Base-by-base conservation (phyloP, 2,329 filamentous ascomycete genomes). In the Blastomyces parvus region DNA sequence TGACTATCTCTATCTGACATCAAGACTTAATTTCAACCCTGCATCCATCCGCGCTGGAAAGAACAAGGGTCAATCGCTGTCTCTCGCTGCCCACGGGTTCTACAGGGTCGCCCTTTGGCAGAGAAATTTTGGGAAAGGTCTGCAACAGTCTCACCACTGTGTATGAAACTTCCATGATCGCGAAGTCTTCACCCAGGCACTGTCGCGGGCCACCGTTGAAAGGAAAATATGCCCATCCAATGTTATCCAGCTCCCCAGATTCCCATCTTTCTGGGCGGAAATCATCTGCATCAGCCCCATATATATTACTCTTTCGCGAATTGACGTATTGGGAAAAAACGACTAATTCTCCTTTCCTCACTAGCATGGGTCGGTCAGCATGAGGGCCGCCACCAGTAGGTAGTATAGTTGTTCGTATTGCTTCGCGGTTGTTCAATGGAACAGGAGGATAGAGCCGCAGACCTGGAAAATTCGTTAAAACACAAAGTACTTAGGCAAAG, bases 381-480 rank as follows among this genome's bases (percentile, higher is more conserved):
- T 87, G 82, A 1, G 82, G 80, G 0, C 87, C 87, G 61, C 86
- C 86, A 64, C 87, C 72, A 8, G 64, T 66, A 14, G 74, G 75
- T 62, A 78, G 67, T 3, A 71, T 72, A 3, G 77, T 78, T 46
- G 74, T 75, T 22, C 65, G 64, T n/a, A 70, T 66, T 2, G 74
- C 71, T 17, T 68, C 66, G 36, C 74, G 71, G 25, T 69, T 66
- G 62, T 79, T 80, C 38, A 74, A 63, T 1, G 77, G 76, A 5
- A 79, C 75, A 6, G 72, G 69, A 1, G 76, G 72, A 63, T 76
- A 75, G 0, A 78, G 65, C 17, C 77, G 73, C 36, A 79, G 67
- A 7, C 69, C 72, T 68, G 50, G 36, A 30, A 40, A 56, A 53
- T 27, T 36, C 48, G 33, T 33, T 17, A n/a, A 2, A 22, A 56